Evolutionary conservation across 768 basidiomycete genomes (phyloP).

Genomic region (Tulasnella sp.): DNA sequence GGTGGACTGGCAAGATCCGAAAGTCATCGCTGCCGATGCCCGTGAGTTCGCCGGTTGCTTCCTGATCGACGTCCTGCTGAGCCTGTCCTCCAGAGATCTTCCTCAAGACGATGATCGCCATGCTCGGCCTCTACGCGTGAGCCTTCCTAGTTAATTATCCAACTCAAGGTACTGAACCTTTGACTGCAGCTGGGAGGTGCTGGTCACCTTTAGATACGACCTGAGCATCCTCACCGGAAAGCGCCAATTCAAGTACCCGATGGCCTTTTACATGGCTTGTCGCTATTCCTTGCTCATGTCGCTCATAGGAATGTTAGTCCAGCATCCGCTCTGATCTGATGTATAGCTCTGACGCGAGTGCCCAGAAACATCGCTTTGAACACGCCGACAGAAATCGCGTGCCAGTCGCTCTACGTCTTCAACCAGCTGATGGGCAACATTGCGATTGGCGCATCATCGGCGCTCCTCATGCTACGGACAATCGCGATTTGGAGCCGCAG

Average conservation of each 20-base stretch:
- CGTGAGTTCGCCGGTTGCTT: neutral
- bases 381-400: slow-evolving; percentile 27
- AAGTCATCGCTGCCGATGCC: neutral
- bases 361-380: slow-evolving; percentile 17
- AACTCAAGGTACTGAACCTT: too few species aligned
- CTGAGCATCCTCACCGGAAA: slow-evolving; percentile 12
- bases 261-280: slow-evolving; percentile 15
- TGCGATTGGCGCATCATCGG: slow-evolving; percentile 19
- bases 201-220: slow-evolving; percentile 12
- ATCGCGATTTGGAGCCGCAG: slow-evolving; percentile 58
- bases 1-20: slow-evolving; percentile 15
- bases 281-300: slow-evolving; percentile 15
- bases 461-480: slow-evolving; percentile 23
- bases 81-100: neutral
- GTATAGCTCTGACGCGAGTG: neutral
- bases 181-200: slow-evolving; percentile 17
- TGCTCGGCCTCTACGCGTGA: slow-evolving; percentile 14
- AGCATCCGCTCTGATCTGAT: neutral
- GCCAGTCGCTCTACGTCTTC: slow-evolving; percentile 37
- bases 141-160: too few species aligned
- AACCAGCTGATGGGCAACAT: slow-evolving; percentile 28
- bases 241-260: slow-evolving; percentile 14
- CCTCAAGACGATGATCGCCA: slow-evolving; percentile 3
- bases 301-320: slow-evolving; percentile 15
- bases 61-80: neutral